These are phyloP conservation scores for Didymella pinodella DNA, from an alignment of 2,329 filamentous ascomycete species.

Conservation along the genomic window DNA sequence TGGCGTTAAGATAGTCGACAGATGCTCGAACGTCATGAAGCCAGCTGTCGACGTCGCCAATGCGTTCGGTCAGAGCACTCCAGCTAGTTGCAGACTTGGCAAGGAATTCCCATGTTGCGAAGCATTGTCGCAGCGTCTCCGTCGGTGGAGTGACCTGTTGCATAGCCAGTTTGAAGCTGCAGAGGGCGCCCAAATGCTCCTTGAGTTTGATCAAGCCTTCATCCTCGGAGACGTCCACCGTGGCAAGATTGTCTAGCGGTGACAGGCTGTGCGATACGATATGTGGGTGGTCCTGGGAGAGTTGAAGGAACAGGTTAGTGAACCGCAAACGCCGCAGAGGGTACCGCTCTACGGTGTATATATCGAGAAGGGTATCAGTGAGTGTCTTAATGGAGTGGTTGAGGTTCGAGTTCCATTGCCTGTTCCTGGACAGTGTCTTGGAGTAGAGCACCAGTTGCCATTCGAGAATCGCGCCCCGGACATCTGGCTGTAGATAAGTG, in stretches of 20 bases:
- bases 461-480: conserved; percentile 53
- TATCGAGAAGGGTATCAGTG: conserved; percentile 30
- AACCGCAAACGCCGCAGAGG: conserved; percentile 47
- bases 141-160: conserved; percentile 40
- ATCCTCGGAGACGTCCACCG: conserved; percentile 39
- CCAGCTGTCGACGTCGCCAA: conserved; percentile 62
- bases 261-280: conserved; percentile 52
- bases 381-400: conserved; percentile 36
- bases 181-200: conserved; percentile 47
- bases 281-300: conserved; percentile 67
- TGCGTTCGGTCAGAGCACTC: conserved; percentile 51
- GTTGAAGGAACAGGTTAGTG: conserved; percentile 37
- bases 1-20: conserved; percentile 65
- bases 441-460: conserved; percentile 50
- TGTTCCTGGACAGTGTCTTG: conserved; percentile 41
- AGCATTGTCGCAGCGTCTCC: conserved; percentile 39
- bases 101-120: conserved; percentile 51
- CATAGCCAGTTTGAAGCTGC: conserved; percentile 55
- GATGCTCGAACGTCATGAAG: conserved; percentile 61
- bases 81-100: conserved; percentile 44
- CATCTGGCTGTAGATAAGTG: conserved; percentile 30
- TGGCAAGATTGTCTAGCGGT: conserved; percentile 2
- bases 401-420: conserved; percentile 41
- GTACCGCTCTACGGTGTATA: conserved; percentile 40
- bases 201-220: conserved; percentile 42